Evolutionary conservation across 1,284 basidiomycete species (phyloP), one percentile per base, ranked within the genome.

Genomic region (Chalciporus sp.): DNA sequence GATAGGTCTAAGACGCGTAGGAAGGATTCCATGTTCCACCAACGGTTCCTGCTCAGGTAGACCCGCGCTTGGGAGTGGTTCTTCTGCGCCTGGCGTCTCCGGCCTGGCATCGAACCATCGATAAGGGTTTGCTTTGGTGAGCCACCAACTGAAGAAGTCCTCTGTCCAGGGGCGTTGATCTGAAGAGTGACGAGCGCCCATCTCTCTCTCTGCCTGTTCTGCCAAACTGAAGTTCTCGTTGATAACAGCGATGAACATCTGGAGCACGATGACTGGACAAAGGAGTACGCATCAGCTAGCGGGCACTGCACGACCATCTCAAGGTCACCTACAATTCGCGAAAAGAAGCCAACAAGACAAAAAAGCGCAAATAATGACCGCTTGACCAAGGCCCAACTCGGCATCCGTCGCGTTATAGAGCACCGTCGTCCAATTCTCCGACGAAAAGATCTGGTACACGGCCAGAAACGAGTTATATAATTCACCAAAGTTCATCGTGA

Each of bases 181-280:
- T 74, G 81, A 85, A 63, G 85, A 88, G 55, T 82, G 75, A 4
- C 78, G 86, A 8, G 91, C 85, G 71, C 98, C 96, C 60, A 90
- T 83, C 44, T 84, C 83, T 53, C 88, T 85, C 74, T 97, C 98
- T 44, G 88, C 82, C 68, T 96, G 93, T 66, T 98, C 96, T 0
- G 94, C 94, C 4, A 98, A 85, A 42, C 90, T 82, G 63, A 98
- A 98, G 72, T 97, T 98, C 76, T 98, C 95, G 71, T 97, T 95
- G 79, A 99, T 95, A 50, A 98, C 95, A 33, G 95, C 96, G 66
- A 99, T 95, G 76, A 98, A 98, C 88, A 98, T 93, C 66, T 98
- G 95, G 53, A 97, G 72, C n/a, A 98, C 80, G 64, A 98, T 94
- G 76, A 95, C 94, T 94, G n/a, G 17, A 7, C 31, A 9, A 27